These are phyloP conservation scores for Cytospora chrysosperma DNA, from an alignment of 2,329 filamentous ascomycete species.

Conservation along the genomic window DNA sequence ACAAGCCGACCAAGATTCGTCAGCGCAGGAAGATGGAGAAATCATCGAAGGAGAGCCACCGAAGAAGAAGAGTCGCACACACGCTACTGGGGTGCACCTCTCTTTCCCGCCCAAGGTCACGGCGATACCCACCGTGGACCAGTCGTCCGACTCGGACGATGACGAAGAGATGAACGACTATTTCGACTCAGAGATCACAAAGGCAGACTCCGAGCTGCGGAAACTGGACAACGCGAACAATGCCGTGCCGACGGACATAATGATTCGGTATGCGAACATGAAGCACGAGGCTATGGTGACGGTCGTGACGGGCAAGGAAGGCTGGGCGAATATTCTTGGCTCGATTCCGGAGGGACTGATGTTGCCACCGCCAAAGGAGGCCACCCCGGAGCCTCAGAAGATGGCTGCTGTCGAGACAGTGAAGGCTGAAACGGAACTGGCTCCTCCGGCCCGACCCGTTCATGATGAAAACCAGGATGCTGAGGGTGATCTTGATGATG, in stretches of 20 bases:
- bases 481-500: background rate
- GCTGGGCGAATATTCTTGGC: constrained; percentile 44
- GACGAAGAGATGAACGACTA: constrained; percentile 60
- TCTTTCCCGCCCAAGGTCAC: constrained; percentile 40
- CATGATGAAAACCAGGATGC: constrained; percentile 9
- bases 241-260: constrained; percentile 41
- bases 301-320: constrained; percentile 46
- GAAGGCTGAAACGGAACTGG: constrained; percentile 11
- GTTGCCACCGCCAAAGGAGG: constrained; percentile 25
- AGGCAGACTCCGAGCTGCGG: constrained; percentile 49
- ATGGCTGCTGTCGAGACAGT: constrained; percentile 18
- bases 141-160: constrained; percentile 52
- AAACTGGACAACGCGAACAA: constrained; percentile 43
- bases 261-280: constrained; percentile 47
- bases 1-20: constrained; percentile 14
- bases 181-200: constrained; percentile 52
- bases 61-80: constrained; percentile 31
- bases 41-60: constrained; percentile 22
- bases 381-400: constrained; percentile 26
- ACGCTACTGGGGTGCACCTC: constrained; percentile 37
- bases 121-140: constrained; percentile 35
- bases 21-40: constrained; percentile 21
- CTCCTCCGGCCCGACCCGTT: background rate
- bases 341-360: constrained; percentile 37
- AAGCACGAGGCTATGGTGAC: constrained; percentile 50